Conservation (phyloP, 2,329 filamentous ascomycete species). For the Gaeumannomyces tritici region DNA sequence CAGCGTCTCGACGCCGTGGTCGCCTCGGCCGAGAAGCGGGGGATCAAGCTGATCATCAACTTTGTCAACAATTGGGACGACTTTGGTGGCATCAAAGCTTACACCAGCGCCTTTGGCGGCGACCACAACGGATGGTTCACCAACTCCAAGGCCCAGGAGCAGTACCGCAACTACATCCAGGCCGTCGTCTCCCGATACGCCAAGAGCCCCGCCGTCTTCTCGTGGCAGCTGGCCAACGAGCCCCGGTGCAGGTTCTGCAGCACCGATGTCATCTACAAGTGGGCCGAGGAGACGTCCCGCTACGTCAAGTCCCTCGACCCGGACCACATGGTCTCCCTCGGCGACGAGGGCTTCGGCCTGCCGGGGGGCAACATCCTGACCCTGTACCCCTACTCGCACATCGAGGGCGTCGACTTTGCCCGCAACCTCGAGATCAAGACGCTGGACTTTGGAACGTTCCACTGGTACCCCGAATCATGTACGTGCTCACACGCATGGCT, state of each 20-base stretch:
- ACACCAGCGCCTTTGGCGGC: conserved; percentile 44
- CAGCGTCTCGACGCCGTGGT: conserved; percentile 58
- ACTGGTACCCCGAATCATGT: conserved; percentile 27
- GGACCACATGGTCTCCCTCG: conserved; percentile 51
- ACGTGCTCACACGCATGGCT: conserved; percentile 5
- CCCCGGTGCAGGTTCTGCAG: conserved; percentile 52
- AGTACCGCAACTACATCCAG: conserved; percentile 39
- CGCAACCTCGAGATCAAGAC: conserved; percentile 38
- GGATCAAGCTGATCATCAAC: conserved; percentile 54
- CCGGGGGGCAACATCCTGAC: conserved; percentile 11
- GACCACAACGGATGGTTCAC: conserved; percentile 44
- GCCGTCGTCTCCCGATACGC: conserved; percentile 35
- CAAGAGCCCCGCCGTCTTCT: conserved; percentile 34
- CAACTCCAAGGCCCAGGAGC: conserved; percentile 32
- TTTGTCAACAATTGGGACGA: conserved; percentile 64
- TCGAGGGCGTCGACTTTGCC: conserved; percentile 42
- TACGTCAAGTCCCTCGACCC: conserved; percentile 55
- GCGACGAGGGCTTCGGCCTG: conserved; percentile 38
- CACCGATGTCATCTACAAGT: conserved; percentile 46
- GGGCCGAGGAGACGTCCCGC: conserved; percentile 44
- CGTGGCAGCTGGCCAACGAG: conserved; percentile 45
- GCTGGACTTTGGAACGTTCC: conserved; percentile 39
- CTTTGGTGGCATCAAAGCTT: conserved; percentile 52
- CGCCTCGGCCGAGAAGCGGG: conserved; percentile 44
- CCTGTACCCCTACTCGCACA: conserved; percentile 25